Evolutionary conservation across 2,329 filamentous ascomycete species (phyloP), one percentile per base, ranked within the genome.

Genomic region (Clarireedia homoeocarpa): DNA sequence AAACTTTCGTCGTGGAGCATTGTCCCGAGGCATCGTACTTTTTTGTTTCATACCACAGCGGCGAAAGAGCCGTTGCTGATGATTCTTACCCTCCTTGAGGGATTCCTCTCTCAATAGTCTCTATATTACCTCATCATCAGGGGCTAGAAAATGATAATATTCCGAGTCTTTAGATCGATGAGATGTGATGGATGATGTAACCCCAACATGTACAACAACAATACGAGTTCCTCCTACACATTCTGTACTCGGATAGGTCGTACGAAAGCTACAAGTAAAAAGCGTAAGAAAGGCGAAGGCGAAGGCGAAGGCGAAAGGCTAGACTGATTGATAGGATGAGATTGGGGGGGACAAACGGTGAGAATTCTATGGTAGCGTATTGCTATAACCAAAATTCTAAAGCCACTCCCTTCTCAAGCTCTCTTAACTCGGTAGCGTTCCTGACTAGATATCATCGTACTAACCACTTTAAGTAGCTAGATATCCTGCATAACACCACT

Each of bases 1-100:
- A 53, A 45, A 44, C 49, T 44, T 51, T 42, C 24, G 24, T 42
- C 24, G 24, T 47, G 50, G 51, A 53, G 42, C 51, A 14, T 34
- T 12, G 10, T 12, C 30, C 30, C 30, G 30, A 14, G 51, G 40
- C 23, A 48, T 48, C 42, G 27, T 36, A 26, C 42, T 40, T 48
- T 48, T n/a, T 48, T 39, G 51, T 48, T 53, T 48, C 51, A 53
- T 38, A 23, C 15, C 27, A 53, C 30, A 34, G 30, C 30, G 30
- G 30, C 30, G 15, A 42, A 30, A 24, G 20, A 30, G 15, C 24
- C 20, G 30, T 46, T 20, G 17, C 51, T 47, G 23, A 20, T 9
- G 6, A 26, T 39, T 48, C 15, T 14, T 27, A 36, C 40, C 48
- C 40, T 53, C 7, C 6, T 20, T 14, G 38, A 27, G 42, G 17